Conservation (phyloP, 345 rosid species). For the Gossypium longicalyx region DNA sequence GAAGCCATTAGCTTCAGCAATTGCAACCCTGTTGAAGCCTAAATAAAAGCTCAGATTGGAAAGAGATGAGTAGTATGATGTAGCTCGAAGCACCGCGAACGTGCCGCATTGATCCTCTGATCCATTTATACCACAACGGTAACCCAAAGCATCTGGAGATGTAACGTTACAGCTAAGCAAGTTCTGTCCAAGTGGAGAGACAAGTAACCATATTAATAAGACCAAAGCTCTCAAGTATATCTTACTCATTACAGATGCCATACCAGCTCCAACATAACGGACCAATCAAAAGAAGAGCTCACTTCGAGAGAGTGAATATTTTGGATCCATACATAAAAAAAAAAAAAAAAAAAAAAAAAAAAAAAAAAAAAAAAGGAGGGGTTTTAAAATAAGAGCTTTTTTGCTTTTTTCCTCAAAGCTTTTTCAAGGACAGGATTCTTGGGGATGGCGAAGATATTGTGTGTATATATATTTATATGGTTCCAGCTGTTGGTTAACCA, state of each 20-base stretch:
- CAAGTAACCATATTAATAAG: constrained; percentile 33
- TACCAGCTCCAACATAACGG: constrained; percentile 25
- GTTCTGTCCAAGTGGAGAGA: constrained; percentile 37
- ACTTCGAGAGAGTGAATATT: constrained; percentile 31
- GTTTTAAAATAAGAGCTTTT: constrained; percentile 9
- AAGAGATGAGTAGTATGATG: constrained; percentile 50
- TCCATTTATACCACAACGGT: constrained; percentile 35
- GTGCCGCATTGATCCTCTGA: constrained; percentile 43
- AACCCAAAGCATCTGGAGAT: constrained; percentile 47
- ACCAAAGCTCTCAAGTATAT: constrained; percentile 36
- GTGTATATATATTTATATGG: constrained; percentile 16
- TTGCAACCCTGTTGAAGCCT: constrained; percentile 36
- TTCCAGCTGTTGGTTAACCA: constrained; percentile 26
- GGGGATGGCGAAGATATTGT: constrained; percentile 33
- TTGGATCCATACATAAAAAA: constrained; percentile 46
- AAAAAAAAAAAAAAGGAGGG: neutral
- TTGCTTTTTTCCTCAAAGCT: constrained; percentile 7
- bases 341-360: constrained; percentile 10
- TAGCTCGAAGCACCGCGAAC: constrained; percentile 52
- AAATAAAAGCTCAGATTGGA: constrained; percentile 53
- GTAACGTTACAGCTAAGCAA: constrained; percentile 44
- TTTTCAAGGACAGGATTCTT: constrained; percentile 42
- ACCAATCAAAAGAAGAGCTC: constrained; percentile 12
- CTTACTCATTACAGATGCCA: constrained; percentile 37
- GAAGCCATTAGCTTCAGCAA: constrained; percentile 48